Percentiles rank a stretch among this genome's conserved stretches.
phyloP scores from a whole-genome alignment of 2,329 filamentous ascomycete genomes.

The Huntiella decipiens region DNA sequence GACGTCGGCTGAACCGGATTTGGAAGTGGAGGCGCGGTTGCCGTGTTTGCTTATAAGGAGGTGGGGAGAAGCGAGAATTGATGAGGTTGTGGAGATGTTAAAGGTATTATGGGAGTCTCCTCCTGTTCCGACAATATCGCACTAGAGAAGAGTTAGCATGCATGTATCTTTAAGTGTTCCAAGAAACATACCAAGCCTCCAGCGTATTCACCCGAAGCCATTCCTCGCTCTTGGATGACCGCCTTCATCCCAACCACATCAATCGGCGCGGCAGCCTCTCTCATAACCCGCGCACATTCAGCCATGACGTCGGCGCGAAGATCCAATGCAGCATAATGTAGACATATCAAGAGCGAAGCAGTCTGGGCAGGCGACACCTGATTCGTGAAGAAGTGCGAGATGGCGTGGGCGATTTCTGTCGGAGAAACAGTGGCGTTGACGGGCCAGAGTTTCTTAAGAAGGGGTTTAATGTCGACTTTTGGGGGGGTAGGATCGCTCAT shows the following conservation, averaged over 20 bases:
- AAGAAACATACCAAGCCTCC: slow-evolving; percentile 59
- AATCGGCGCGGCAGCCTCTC: slow-evolving; percentile 54
- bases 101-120: slow-evolving; percentile 95
- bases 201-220: slow-evolving; percentile 52
- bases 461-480: slow-evolving; percentile 43
- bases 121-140: slow-evolving; percentile 93
- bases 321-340: slow-evolving; percentile 83
- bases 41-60: slow-evolving; percentile 87
- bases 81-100: slow-evolving; percentile 92
- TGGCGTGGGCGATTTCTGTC: slow-evolving; percentile 71
- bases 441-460: slow-evolving; percentile 57
- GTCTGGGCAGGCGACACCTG: slow-evolving; percentile 75
- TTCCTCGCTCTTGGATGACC: slow-evolving; percentile 40
- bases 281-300: slow-evolving; percentile 69
- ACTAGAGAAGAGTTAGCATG: slow-evolving; percentile 20
- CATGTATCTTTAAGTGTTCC: background rate
- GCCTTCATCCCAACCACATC: slow-evolving; percentile 42
- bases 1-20: slow-evolving; percentile 87
- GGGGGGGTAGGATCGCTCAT: background rate
- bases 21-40: slow-evolving; percentile 85
- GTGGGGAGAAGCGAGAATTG: slow-evolving; percentile 72
- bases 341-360: slow-evolving; percentile 67
- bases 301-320: slow-evolving; percentile 70
- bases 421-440: slow-evolving; percentile 39
- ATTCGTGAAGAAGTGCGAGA: slow-evolving; percentile 82